Evolutionary conservation across 2,329 filamentous ascomycete species (phyloP).

Genomic region (Calonectria crousiana): DNA sequence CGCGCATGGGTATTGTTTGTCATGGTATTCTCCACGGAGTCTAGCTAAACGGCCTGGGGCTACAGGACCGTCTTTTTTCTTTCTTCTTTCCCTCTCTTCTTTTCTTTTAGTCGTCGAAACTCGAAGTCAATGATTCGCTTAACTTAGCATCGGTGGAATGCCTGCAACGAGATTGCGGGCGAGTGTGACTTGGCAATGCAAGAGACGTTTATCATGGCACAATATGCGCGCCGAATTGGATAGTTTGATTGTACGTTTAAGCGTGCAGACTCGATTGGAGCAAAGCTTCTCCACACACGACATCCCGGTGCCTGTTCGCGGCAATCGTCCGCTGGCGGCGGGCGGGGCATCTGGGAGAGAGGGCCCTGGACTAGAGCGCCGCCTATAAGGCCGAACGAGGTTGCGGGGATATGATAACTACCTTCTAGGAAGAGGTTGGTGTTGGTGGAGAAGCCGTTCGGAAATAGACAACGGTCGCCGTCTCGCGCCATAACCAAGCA

Average conservation of each 20-base stretch:
- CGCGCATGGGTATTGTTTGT: neutral
- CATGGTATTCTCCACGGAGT: neutral
- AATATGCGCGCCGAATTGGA: neutral
- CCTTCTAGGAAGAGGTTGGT: slow-evolving; percentile 8
- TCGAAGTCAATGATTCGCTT: neutral
- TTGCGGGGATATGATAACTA: neutral
- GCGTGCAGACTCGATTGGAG: neutral
- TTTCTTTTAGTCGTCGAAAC: neutral
- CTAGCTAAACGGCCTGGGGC: neutral
- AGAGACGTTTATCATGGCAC: neutral
- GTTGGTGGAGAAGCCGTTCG: neutral
- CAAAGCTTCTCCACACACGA: neutral
- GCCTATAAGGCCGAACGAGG: neutral
- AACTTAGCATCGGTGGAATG: neutral
- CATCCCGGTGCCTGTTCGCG: neutral
- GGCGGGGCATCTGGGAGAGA: neutral
- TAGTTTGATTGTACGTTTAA: neutral
- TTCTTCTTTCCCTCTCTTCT: neutral
- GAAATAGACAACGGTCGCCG: neutral
- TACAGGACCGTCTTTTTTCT: neutral
- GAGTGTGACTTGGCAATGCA: neutral
- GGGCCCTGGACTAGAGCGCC: neutral
- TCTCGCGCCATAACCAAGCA: neutral
- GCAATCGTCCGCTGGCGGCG: neutral
- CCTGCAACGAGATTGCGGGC: neutral